Conservation (phyloP, 192 early-diverging fungal species). For the Dissophora globulifera region DNA sequence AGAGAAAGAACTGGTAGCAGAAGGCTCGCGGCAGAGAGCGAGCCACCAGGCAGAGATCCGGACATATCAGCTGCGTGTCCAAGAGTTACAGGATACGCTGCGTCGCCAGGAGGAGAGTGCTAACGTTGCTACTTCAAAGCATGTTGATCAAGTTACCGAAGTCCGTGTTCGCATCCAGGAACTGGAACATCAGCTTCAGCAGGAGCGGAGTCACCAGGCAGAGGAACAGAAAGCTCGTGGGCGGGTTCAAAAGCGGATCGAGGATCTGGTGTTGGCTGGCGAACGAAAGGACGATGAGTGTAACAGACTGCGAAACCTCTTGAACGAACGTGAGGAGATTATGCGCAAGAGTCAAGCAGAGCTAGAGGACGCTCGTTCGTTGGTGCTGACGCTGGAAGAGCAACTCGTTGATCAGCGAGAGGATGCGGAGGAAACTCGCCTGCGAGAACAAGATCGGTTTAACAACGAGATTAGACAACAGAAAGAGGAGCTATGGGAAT, state of each 20-base stretch:
- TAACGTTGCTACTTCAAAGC: background rate
- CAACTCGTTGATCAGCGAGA: slow-evolving; percentile 16
- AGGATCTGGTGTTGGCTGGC: slow-evolving; percentile 10
- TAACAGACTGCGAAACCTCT: slow-evolving; percentile 5
- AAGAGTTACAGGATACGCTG: slow-evolving; percentile 14
- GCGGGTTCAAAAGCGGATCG: slow-evolving; percentile 1
- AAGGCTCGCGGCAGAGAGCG: background rate
- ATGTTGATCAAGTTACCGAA: background rate
- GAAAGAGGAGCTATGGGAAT: slow-evolving; percentile 9
- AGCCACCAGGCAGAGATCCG: background rate
- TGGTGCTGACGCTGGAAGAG: slow-evolving; percentile 14
- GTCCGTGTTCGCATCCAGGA: background rate
- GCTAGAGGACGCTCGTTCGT: slow-evolving; percentile 14
- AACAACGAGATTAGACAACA: slow-evolving; percentile 10
- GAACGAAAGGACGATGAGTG: slow-evolving; percentile 29
- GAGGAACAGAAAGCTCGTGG: slow-evolving; percentile 21
- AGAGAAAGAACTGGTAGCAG: slow-evolving; percentile 1
- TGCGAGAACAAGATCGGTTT: slow-evolving; percentile 11
- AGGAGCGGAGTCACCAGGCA: slow-evolving; percentile 8
- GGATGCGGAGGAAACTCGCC: background rate
- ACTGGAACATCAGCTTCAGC: slow-evolving; percentile 19
- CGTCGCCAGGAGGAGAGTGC: slow-evolving; percentile 1
- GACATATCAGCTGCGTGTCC: background rate
- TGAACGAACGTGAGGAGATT: slow-evolving; percentile 18
- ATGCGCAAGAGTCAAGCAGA: slow-evolving; percentile 19